Percentiles rank a stretch among this genome's conserved stretches.
phyloP scores from a whole-genome alignment of 192 early-diverging fungal genomes.

The Linnemannia zychae region DNA sequence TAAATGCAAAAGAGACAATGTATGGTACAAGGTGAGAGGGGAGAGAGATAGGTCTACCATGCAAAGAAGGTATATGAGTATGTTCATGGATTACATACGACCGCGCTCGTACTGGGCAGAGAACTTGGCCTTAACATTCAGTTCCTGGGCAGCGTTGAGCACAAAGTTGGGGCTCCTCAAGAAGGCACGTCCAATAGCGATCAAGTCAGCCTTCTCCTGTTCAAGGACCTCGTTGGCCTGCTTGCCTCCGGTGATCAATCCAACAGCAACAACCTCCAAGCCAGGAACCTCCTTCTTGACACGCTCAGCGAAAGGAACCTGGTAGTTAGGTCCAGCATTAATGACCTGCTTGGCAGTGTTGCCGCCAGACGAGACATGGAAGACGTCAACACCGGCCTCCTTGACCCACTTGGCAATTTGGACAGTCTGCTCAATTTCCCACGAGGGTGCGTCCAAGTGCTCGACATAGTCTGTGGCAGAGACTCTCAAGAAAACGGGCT shows the following conservation, averaged over 20 bases:
- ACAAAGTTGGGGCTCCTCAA: slow-evolving; percentile 78
- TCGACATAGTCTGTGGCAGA: slow-evolving; percentile 80
- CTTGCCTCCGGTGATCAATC: slow-evolving; percentile 73
- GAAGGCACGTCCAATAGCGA: slow-evolving; percentile 80
- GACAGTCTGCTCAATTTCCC: slow-evolving; percentile 82
- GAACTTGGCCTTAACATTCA: slow-evolving; percentile 73
- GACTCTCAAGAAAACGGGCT: slow-evolving; percentile 86
- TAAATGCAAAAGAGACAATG: neutral
- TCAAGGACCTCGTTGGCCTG: slow-evolving; percentile 82
- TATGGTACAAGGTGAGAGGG: neutral
- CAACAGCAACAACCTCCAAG: slow-evolving; percentile 73
- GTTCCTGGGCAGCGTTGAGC: slow-evolving; percentile 69
- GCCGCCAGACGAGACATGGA: slow-evolving; percentile 87
- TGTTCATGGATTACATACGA: neutral
- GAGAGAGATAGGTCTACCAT: neutral
- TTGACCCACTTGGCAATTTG: slow-evolving; percentile 70
- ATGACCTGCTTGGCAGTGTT: slow-evolving; percentile 67
- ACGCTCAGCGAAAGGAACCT: slow-evolving; percentile 77
- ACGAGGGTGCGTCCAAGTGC: slow-evolving; percentile 57
- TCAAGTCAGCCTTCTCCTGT: slow-evolving; percentile 74
- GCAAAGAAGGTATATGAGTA: neutral
- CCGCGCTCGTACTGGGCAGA: slow-evolving; percentile 69
- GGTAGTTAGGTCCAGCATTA: slow-evolving; percentile 63
- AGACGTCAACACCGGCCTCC: slow-evolving; percentile 82
- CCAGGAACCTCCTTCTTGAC: slow-evolving; percentile 71